Percentiles rank a stretch among this genome's conserved stretches.
phyloP scores from a whole-genome alignment of 2,329 filamentous ascomycete species.

The Alternaria metachromatica region DNA sequence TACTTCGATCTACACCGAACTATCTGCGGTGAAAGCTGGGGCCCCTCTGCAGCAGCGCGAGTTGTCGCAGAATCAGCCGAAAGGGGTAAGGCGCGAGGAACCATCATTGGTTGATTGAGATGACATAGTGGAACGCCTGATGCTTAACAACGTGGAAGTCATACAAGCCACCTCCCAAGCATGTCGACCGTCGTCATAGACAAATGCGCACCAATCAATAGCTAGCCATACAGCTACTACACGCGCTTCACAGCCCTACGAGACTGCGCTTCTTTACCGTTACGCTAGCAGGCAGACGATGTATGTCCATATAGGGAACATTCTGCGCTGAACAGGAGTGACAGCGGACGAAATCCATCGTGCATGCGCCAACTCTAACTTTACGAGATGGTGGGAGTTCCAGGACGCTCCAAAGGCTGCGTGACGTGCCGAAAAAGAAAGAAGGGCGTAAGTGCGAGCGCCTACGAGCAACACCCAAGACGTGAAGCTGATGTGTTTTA shows the following conservation, averaged over 20 bases:
- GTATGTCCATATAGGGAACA: constrained; percentile 21
- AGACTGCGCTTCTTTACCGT: not conserved
- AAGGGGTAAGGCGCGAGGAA: not conserved
- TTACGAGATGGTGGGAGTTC: constrained; percentile 30
- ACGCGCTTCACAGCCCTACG: not conserved
- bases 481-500: constrained; percentile 31
- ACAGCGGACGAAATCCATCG: not conserved
- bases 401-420: constrained; percentile 44
- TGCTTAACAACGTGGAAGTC: not conserved
- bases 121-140: not conserved
- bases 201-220: constrained; percentile 6
- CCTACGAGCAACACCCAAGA: not conserved
- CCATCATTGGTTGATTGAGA: not conserved
- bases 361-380: not conserved
- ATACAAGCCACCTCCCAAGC: not conserved
- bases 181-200: constrained; percentile 7
- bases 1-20: not conserved
- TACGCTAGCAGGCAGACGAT: constrained; percentile 1
- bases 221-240: not conserved
- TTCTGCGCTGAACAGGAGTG: constrained; percentile 20
- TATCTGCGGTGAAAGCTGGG: not conserved
- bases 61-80: constrained; percentile 12
- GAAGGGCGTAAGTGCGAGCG: constrained; percentile 59
- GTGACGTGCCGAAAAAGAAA: constrained; percentile 51
- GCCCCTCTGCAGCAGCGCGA: not conserved